Base-by-base conservation (phyloP, 306 rosid genomes). In the Dryas alaskensis region DNA sequence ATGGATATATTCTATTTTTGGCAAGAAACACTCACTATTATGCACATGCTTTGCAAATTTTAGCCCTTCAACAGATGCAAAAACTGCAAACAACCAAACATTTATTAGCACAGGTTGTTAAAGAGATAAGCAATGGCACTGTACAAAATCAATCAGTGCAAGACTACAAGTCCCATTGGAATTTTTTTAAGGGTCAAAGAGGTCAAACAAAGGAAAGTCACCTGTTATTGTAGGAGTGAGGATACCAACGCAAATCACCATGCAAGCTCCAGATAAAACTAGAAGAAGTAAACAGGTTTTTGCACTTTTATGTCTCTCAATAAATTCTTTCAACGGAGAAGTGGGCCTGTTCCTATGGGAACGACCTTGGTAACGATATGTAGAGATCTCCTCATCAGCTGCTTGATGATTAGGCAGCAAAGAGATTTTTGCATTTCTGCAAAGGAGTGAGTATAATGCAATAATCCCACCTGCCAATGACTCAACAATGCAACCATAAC, bases 311-410 rank as follows among this genome's bases (percentile, higher is more conserved):
- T 90, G 92, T 70, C 76, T 87, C 81, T 87, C 98, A 81, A 92
- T 81, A 66, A 86, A 80, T 75, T 77, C 86, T 84, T 85, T 87
- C 82, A 92, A 77, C 63, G 73, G 70, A 45, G 89, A 85, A 64
- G 85, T 52, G 60, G 83, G 69, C 25, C 51, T 67, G 69, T 75
- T 69, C 80, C 91, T 82, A 76, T 80, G 81, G 66, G 90, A 85
- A 83, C 50, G 74, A 69, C 87, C 85, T 7, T 79, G 87, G 55
- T 78, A 84, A 65, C 62, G 83, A 82, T 88, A 85, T 1, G 92
- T 84, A 25, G 90, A 88, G 73, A 90, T 87, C 88, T 92, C 98
- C 84, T 92, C 98, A 70, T 92, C 96, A 14, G 98, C 87, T 17
- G 85, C 88, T 76, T 92, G 98, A 67, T 54, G 81, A 78, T 92